These are phyloP conservation scores for Dictyostelium firmibasis DNA, from an alignment of 78 protist species.

Conservation along the genomic window DNA sequence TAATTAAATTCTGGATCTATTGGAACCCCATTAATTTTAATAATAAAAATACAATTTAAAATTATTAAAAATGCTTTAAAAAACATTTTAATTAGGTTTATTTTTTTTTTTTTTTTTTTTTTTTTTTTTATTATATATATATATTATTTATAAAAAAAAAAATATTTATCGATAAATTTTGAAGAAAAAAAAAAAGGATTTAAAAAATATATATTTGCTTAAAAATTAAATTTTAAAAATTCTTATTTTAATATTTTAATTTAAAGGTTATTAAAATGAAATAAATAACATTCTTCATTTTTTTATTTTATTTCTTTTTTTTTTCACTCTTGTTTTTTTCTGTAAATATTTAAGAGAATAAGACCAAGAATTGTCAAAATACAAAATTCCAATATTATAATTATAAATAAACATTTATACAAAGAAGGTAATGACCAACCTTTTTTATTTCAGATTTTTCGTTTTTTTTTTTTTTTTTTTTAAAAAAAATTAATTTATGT, in stretches of 20 bases:
- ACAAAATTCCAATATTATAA: background rate
- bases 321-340: background rate
- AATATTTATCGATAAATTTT: too few relatives aligned
- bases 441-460: background rate
- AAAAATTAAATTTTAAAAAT: too few relatives aligned
- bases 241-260: too few relatives aligned
- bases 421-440: background rate
- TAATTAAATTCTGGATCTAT: background rate
- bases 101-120: background rate
- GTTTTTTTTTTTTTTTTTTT: background rate
- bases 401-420: too few relatives aligned
- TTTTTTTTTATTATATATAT: background rate
- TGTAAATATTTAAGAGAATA: background rate
- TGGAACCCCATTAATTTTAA: background rate
- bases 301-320: background rate
- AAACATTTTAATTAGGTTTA: background rate
- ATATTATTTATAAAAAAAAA: background rate
- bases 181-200: too few relatives aligned
- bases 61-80: background rate
- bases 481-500: background rate
- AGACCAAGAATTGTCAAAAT: background rate
- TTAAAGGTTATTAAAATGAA: background rate
- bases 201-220: too few relatives aligned
- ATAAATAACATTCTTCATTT: background rate
- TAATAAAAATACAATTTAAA: background rate